Base-by-base conservation (phyloP, 148 eudicot genomes). In the Chenopodium quinoa region DNA sequence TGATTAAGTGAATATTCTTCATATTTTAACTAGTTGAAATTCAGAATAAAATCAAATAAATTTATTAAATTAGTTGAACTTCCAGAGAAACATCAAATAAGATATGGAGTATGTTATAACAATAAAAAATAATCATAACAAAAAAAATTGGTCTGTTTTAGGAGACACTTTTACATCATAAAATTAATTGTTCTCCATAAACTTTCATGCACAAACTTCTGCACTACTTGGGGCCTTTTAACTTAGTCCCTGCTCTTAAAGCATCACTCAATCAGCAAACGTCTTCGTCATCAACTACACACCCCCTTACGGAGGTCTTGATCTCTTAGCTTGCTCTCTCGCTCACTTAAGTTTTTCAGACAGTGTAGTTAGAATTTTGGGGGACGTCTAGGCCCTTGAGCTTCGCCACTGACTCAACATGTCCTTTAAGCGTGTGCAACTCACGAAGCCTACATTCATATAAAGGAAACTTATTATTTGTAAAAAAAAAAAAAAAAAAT, bases 361-460 rank as follows among this genome's bases (percentile, higher is more conserved):
- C 91, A 37, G 97, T 93, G 84, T 93, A 93, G 85, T 89, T 89
- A 72, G 91, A 92, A 66, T 89, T 87, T 85, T 89, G 91, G 72
- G 92, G 88, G 75, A 93, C 88, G 82, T 93, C 97, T 46, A 93
- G 87, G 47, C 97, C 97, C 86, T 93, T 93, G 52, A 93, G 97
- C 87, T 93, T 93, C 83, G 90, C 95, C 72, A 91, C 97, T 0
- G 97, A 93, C 87, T 93, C 97, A 2, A 93, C 97, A 40, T 93
- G 97, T 34, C 97, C 97, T 80, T 93, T 93, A 76, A 93, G 93
- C 19, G 97, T 93, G 82, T 87, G 92, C 83, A 92, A 80, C 90
- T 93, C 97, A 19, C 97, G 91, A 32, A 93, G 95, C 95, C 97
- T 92, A 54, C 81, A 2, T 8, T 56, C 62, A 17, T 17, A 27